A percentile compares a stretch with the other conserved stretches of the same genome.
phyloP scores from a whole-genome alignment of 768 basidiomycete species.

The Suillus cothurnatus region DNA sequence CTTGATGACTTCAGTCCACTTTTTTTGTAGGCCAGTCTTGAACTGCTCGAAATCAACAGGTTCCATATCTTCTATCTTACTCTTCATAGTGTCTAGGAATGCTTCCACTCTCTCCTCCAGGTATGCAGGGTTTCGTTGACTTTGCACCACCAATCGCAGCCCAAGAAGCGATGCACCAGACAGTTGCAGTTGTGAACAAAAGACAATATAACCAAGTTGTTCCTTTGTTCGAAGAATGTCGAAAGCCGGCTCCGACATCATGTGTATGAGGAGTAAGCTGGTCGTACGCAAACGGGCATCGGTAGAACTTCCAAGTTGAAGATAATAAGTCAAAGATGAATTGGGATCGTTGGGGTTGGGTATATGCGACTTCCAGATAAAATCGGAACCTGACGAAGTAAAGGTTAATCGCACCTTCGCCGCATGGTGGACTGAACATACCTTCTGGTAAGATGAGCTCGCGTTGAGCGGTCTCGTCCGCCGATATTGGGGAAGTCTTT shows the following conservation, averaged over 20 bases:
- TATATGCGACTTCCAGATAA: conserved; percentile 63
- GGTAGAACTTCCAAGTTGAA: conserved; percentile 71
- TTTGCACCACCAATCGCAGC: conserved; percentile 84
- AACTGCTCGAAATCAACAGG: conserved; percentile 78
- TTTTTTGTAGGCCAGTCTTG: conserved; percentile 72
- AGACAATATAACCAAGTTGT: conserved; percentile 93
- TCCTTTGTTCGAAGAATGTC: conserved; percentile 90
- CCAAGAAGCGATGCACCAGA: conserved; percentile 73
- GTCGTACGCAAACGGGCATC: conserved; percentile 68
- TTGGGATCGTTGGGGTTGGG: conserved; percentile 88
- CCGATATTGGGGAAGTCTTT: conserved; percentile 51
- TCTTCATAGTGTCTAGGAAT: conserved; percentile 78
- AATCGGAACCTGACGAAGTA: conserved; percentile 59
- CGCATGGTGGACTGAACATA: conserved; percentile 29
- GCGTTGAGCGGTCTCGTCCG: conserved; percentile 54
- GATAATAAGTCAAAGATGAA: conserved; percentile 83
- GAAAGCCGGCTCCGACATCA: conserved; percentile 91
- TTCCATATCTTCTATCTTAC: conserved; percentile 65
- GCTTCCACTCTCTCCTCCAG: conserved; percentile 88
- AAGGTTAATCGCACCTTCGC: conserved; percentile 16
- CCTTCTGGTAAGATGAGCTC: conserved; percentile 73
- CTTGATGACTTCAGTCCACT: conserved; percentile 86
- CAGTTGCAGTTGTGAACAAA: conserved; percentile 55
- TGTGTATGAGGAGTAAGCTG: conserved; percentile 74
- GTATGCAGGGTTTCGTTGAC: conserved; percentile 77